Evolutionary conservation across 164 flowering plant species (phyloP), one percentile per base, ranked within the genome.

Genomic region (Nelumbo lutea): DNA sequence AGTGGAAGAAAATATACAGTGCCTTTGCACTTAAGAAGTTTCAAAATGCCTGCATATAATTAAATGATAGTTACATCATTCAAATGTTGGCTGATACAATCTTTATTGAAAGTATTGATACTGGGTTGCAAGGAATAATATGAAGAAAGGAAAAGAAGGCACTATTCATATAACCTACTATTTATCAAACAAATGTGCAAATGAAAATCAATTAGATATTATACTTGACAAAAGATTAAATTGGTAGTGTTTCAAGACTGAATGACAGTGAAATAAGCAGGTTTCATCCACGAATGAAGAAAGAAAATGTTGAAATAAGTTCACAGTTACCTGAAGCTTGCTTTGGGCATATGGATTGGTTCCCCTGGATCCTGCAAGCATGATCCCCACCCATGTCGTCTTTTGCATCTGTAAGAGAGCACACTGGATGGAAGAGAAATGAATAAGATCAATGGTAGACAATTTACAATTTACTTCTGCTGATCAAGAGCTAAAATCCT

Each of bases 341-440:
- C 71, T 45, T 70, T 59, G 76, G 68, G 72, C 72, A 66, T 46
- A n/a, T 73, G n/a, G 81, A 79, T 65, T 71, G 79, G 64, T 72
- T 81, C 75, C 78, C 71, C 65, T 68, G 80, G 27, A 56, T 68
- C 70, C 71, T 70, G 66, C 68, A 61, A 43, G 44, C 72, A 75
- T 74, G 80, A 75, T 81, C 87, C 73, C 78, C 78, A 41, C 55
- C 48, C 57, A 39, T 62, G 55, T 75, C 68, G 71, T 73, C 50
- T 51, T 78, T 78, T 73, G 73, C 78, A 80, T 82, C 89, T 80
- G 82, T 82, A 78, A 72, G 63, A 63, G 89, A 86, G 68, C 39
- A 83, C 65, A 75, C 89, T 88, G 81, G 46, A 77, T 58, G 43
- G 57, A 70, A 81, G 73, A 62, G 59, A 57, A 53, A 53, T 72